Conservation (phyloP, 2,329 filamentous ascomycete species). For the Arthroderma sp. region DNA sequence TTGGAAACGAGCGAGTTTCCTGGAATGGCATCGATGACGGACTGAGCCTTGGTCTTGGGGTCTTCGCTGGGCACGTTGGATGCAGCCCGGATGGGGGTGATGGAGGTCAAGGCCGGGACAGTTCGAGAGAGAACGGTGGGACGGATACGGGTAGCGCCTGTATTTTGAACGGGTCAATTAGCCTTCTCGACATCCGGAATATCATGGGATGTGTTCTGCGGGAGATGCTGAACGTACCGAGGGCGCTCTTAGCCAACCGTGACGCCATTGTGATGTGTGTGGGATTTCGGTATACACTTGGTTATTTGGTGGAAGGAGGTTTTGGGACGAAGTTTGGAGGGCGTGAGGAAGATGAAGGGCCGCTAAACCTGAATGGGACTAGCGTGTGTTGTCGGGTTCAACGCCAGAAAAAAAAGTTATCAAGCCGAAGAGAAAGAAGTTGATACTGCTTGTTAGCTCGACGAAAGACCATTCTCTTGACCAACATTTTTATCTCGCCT, state of each 20-base stretch:
- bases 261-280: slow-evolving; percentile 73
- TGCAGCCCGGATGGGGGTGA: slow-evolving; percentile 54
- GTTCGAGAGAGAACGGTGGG: slow-evolving; percentile 62
- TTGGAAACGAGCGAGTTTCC: slow-evolving; percentile 89
- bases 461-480: too few relatives aligned
- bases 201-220: neutral
- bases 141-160: slow-evolving; percentile 85
- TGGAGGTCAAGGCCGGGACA: slow-evolving; percentile 59
- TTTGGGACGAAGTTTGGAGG: neutral
- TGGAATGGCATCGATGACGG: slow-evolving; percentile 82
- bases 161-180: slow-evolving; percentile 4
- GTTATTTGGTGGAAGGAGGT: slow-evolving; percentile 12
- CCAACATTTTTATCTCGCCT: too few relatives aligned
- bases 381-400: too few relatives aligned
- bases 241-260: slow-evolving; percentile 86
- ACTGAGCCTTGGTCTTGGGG: slow-evolving; percentile 93
- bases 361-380: too few relatives aligned
- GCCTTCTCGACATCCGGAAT: neutral
- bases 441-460: too few relatives aligned
- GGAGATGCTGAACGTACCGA: slow-evolving; percentile 55
- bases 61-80: slow-evolving; percentile 74
- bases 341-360: too few relatives aligned
- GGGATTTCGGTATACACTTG: slow-evolving; percentile 13
- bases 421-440: too few relatives aligned
- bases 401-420: too few relatives aligned